phyloP scores from a whole-genome alignment of 306 rosid genomes.

The Castanea crenata region DNA sequence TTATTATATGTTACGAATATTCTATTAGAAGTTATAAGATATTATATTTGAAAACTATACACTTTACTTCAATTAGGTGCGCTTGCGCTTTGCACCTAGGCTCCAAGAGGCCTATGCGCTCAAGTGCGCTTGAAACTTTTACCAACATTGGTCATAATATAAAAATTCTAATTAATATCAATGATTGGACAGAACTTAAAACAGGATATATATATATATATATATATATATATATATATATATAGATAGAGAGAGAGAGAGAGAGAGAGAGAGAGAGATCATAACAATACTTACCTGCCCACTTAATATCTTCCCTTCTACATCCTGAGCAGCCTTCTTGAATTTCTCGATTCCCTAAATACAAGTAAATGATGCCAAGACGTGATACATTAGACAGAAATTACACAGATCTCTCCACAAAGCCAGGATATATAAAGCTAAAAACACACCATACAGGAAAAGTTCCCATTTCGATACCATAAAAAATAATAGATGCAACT shows the following conservation, averaged over 20 bases:
- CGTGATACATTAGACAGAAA: not conserved
- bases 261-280: not conserved
- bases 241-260: no score
- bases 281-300: conserved; percentile 73
- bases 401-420: conserved; percentile 6
- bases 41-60: no score
- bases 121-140: no score
- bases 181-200: not conserved
- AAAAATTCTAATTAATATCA: not conserved
- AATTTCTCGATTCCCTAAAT: conserved; percentile 91
- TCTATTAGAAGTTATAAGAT: no score
- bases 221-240: no score
- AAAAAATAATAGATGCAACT: not conserved
- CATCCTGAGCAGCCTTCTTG: conserved; percentile 77
- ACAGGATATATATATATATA: no score
- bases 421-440: not conserved
- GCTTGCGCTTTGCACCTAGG: no score
- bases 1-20: no score
- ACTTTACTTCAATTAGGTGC: no score
- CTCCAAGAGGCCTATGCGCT: no score
- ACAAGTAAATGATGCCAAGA: conserved; percentile 19
- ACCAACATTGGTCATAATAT: no score
- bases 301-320: conserved; percentile 75
- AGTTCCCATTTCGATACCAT: not conserved
- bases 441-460: not conserved